phyloP scores from a whole-genome alignment of 768 basidiomycete genomes.

The Suillus variegatus region DNA sequence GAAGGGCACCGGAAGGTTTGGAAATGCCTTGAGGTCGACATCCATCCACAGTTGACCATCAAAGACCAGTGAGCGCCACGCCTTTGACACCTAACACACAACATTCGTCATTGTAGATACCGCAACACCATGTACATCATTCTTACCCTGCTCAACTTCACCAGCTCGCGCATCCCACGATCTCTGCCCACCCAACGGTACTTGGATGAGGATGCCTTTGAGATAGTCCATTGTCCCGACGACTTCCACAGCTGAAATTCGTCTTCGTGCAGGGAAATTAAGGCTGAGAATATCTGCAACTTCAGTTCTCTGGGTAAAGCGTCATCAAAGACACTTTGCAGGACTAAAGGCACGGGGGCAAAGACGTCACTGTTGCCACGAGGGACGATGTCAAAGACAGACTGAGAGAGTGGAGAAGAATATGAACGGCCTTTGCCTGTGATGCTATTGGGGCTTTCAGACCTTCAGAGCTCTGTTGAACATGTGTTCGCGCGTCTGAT shows the following conservation, averaged over 20 bases:
- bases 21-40: slow-evolving; percentile 65
- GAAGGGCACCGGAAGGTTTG: slow-evolving; percentile 51
- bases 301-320: slow-evolving; percentile 71
- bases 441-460: slow-evolving; percentile 25
- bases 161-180: slow-evolving; percentile 73
- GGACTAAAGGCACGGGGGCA: slow-evolving; percentile 45
- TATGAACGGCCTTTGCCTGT: slow-evolving; percentile 60
- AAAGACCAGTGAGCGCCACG: slow-evolving; percentile 73
- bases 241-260: slow-evolving; percentile 51
- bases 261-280: slow-evolving; percentile 59
- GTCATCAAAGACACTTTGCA: slow-evolving; percentile 68
- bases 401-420: slow-evolving; percentile 64
- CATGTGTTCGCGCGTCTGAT: neutral
- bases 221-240: slow-evolving; percentile 58
- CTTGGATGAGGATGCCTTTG: slow-evolving; percentile 59
- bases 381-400: slow-evolving; percentile 61
- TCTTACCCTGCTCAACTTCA: slow-evolving; percentile 79
- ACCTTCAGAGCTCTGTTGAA: slow-evolving; percentile 16
- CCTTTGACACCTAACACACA: slow-evolving; percentile 63
- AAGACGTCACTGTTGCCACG: slow-evolving; percentile 48
- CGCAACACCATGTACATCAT: neutral
- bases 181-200: slow-evolving; percentile 77
- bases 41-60: slow-evolving; percentile 87
- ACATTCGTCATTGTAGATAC: slow-evolving; percentile 16
- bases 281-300: slow-evolving; percentile 53